Evolutionary conservation across 2,329 filamentous ascomycete genomes (phyloP).

Genomic region (Fusarium protoensiforme): DNA sequence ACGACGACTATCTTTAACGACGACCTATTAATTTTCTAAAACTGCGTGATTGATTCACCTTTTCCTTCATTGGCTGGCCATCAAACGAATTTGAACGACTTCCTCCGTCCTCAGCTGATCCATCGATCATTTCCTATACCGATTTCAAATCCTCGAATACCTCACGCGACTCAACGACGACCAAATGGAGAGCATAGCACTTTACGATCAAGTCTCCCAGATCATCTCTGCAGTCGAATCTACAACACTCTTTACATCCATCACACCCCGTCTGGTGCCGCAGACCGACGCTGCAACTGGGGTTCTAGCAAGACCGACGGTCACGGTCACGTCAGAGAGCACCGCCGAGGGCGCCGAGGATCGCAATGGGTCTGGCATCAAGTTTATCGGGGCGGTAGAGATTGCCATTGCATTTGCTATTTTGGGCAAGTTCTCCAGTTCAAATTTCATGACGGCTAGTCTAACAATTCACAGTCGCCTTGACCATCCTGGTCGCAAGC

Average conservation of each 20-base stretch:
- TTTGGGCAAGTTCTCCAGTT: slow-evolving; percentile 10
- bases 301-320: neutral
- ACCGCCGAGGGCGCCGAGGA: neutral
- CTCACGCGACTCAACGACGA: neutral
- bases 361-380: neutral
- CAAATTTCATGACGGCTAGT: fast-evolving
- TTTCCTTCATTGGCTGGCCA: slow-evolving; percentile 26
- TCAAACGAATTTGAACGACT: neutral
- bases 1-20: neutral
- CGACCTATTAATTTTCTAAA: neutral
- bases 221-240: slow-evolving; percentile 35
- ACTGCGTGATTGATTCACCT: neutral
- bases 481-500: slow-evolving; percentile 18
- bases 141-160: neutral
- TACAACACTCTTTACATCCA: slow-evolving; percentile 39
- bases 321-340: slow-evolving; percentile 23
- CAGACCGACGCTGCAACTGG: slow-evolving; percentile 7
- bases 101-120: neutral
- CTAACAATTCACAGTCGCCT: neutral
- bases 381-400: slow-evolving; percentile 22
- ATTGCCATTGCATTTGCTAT: slow-evolving; percentile 37
- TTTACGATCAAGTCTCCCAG: slow-evolving; percentile 35
- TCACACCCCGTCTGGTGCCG: slow-evolving; percentile 24
- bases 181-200: slow-evolving; percentile 19
- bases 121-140: neutral